A percentile compares a stretch with the other conserved stretches of the same genome.
Evolutionary conservation across 139 green algal genomes (phyloP).

Genomic region (Pleodorina starrii): DNA sequence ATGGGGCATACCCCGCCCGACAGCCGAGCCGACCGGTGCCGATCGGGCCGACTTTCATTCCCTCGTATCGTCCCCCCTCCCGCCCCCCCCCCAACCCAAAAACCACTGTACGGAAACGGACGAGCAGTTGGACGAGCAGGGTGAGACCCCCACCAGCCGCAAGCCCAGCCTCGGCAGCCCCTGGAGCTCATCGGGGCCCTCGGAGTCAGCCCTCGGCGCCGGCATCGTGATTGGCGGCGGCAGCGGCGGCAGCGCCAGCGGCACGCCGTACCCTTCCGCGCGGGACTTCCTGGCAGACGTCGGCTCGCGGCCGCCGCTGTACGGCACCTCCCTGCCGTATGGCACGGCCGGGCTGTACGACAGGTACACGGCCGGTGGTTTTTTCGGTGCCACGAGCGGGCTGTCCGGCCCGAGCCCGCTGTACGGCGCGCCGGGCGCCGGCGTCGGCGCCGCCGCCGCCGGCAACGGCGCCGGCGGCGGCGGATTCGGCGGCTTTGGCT

Average conservation of each 20-base stretch:
- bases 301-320: neutral
- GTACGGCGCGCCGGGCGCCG: neutral
- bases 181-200: slow-evolving; percentile 11
- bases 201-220: neutral
- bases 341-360: slow-evolving; percentile 14
- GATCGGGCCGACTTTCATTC: no score
- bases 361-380: neutral
- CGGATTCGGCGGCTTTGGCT: neutral
- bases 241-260: neutral
- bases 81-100: no score
- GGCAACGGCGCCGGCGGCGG: neutral
- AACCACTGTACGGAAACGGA: no score
- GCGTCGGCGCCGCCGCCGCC: no score
- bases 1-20: no score
- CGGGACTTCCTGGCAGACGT: neutral
- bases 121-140: neutral
- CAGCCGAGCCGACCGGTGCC: no score
- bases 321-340: neutral
- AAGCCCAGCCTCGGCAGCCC: slow-evolving; percentile 7
- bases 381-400: neutral
- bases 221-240: neutral
- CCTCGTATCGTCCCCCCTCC: no score
- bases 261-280: neutral
- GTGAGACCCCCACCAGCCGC: slow-evolving; percentile 12
- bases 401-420: neutral